phyloP scores from a whole-genome alignment of 495 filamentous ascomycete species.

The Neurospora tetraspora region DNA sequence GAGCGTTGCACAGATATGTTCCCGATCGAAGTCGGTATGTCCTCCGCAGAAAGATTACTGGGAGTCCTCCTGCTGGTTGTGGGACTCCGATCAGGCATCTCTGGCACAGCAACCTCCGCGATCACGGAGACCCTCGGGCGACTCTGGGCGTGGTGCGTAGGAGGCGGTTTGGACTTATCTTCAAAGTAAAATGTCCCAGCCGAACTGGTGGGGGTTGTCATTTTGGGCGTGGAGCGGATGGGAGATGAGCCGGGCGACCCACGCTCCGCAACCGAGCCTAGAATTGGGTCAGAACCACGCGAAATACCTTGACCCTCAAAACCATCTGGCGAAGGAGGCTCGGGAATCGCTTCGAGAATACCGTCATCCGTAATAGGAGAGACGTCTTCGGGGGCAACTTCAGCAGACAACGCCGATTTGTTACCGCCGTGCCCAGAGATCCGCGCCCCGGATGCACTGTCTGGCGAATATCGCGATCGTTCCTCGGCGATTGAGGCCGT shows the following conservation, averaged over 20 bases:
- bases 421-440: slow-evolving; percentile 5
- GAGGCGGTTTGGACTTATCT: slow-evolving; percentile 16
- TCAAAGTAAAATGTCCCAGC: slow-evolving; percentile 20
- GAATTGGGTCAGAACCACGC: neutral
- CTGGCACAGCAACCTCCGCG: neutral
- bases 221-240: slow-evolving; percentile 21
- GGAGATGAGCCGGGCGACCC: slow-evolving; percentile 10
- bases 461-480: slow-evolving; percentile 6
- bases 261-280: slow-evolving; percentile 7
- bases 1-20: slow-evolving; percentile 22
- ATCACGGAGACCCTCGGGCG: neutral
- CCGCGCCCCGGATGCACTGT: slow-evolving; percentile 10
- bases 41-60: slow-evolving; percentile 12
- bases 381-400: neutral
- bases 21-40: slow-evolving; percentile 23
- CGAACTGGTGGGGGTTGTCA: slow-evolving; percentile 17
- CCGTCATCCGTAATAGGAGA: neutral
- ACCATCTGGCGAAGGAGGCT: neutral
- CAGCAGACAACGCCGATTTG: slow-evolving; percentile 12
- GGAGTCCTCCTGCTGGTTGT: slow-evolving; percentile 13
- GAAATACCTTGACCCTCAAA: neutral
- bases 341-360: neutral
- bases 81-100: slow-evolving; percentile 28
- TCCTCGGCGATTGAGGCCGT: slow-evolving; percentile 35
- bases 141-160: slow-evolving; percentile 10